Evolutionary conservation across 2,329 filamentous ascomycete genomes (phyloP), one percentile per base, ranked within the genome.

Genomic region (Clonostachys sp.): DNA sequence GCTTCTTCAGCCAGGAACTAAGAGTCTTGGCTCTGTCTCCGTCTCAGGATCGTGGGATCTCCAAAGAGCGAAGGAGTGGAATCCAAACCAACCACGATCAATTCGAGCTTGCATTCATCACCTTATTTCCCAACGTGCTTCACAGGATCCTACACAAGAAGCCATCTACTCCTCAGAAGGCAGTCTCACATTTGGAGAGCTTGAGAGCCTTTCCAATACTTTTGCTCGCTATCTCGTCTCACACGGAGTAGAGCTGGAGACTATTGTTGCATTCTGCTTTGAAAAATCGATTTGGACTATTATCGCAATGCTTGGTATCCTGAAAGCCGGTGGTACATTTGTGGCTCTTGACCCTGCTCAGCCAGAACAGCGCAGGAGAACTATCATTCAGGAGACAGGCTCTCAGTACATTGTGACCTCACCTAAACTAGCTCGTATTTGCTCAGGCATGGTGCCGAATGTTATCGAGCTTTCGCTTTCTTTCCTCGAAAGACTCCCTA

Each of bases 171-270:
- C 34, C 14, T 41, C 20, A n/a, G 44, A 45, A 10, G 44, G 34
- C 18, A 20, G 30, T 5, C 13, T 72, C 47, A 71, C 69, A 10
- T 75, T 73, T 46, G 46, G 56, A 39, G 62, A 74, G 38, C 58
- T 74, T 5, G 39, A 55, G 34, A 20, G 33, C 8, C 39, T 50
- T 18, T 45, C 51, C 4, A 42, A 45, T 14, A 42, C 38, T 3
- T 42, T 56, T 2, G 55, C 53, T 24, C 16, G 17, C 24, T 40
- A 48, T n/a, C 48, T 55, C 3, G 18, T 41, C 6, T 18, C 41
- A 30, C 41, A 24, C 3, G 52, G 49, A 12, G 45, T 49, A 5
- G 42, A 42, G 3, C 48, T 43, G 14, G 49, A 42, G 30, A 34
- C 33, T 10, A 30, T 55, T 13, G 49, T 55, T 8, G 50, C 53